These are phyloP conservation scores for Aspergillus sp. DNA, from an alignment of 2,329 filamentous ascomycete genomes.

Conservation along the genomic window DNA sequence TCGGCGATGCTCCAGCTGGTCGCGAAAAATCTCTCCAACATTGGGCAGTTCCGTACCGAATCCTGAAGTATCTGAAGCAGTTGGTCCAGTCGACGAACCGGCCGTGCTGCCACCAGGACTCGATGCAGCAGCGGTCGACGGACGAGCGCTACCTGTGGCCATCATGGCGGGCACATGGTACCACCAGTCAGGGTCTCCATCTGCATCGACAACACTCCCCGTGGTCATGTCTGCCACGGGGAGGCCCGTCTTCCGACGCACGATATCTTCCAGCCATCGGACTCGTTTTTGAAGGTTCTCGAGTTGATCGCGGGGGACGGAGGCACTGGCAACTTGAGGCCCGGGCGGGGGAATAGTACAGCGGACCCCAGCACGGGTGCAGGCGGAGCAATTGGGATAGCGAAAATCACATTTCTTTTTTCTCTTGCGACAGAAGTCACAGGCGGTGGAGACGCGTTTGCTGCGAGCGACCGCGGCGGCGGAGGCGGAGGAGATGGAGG, in stretches of 20 bases:
- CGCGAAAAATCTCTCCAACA: slow-evolving; percentile 36
- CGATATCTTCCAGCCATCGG: slow-evolving; percentile 32
- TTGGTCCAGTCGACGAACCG: slow-evolving; percentile 13
- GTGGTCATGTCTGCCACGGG: slow-evolving; percentile 28
- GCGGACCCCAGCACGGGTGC: slow-evolving; percentile 35
- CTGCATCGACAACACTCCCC: slow-evolving; percentile 27
- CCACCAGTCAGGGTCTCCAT: slow-evolving; percentile 33
- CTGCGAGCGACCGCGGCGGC: slow-evolving; percentile 13
- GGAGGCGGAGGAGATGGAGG: slow-evolving; percentile 1
- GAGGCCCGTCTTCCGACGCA: slow-evolving; percentile 31
- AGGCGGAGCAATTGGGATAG: slow-evolving; percentile 37
- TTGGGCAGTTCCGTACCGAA: slow-evolving; percentile 32
- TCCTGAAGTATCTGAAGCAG: slow-evolving; percentile 13
- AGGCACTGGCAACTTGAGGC: slow-evolving; percentile 31
- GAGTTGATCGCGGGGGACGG: slow-evolving; percentile 35
- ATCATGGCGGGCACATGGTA: slow-evolving; percentile 34
- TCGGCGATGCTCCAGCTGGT: slow-evolving; percentile 33
- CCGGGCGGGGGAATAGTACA: slow-evolving; percentile 36
- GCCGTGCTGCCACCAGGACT: slow-evolving; percentile 4
- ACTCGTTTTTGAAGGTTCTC: slow-evolving; percentile 37
- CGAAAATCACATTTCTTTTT: slow-evolving; percentile 40
- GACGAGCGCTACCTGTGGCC: slow-evolving; percentile 20
- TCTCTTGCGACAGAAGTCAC: slow-evolving; percentile 36
- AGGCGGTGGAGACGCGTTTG: slow-evolving; percentile 36
- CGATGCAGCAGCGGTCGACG: slow-evolving; percentile 13